Percentiles rank a stretch among this genome's conserved stretches.
phyloP scores from a whole-genome alignment of 2,329 filamentous ascomycete species.

The Myriangium duriaei region DNA sequence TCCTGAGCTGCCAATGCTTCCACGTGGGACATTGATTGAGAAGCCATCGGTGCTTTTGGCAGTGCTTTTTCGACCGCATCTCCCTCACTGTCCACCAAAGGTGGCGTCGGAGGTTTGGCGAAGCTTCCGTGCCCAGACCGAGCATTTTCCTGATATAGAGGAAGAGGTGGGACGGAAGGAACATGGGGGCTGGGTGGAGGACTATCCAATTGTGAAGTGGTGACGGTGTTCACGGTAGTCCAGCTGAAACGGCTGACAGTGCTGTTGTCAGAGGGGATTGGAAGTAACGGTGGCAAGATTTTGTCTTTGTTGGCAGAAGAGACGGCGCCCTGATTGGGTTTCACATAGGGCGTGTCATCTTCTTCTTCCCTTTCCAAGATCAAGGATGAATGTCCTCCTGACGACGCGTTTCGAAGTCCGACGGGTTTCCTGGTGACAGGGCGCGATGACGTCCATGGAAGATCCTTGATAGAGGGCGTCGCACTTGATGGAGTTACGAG shows the following conservation, averaged over 20 bases:
- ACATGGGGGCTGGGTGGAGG: slow-evolving; percentile 30
- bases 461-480: not conserved
- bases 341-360: not conserved
- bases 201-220: slow-evolving; percentile 28
- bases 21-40: slow-evolving; percentile 35
- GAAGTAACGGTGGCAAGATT: not conserved
- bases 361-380: not conserved
- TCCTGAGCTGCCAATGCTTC: slow-evolving; percentile 54
- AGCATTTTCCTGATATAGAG: not conserved
- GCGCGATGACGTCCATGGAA: not conserved
- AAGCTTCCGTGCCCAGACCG: not conserved
- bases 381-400: not conserved
- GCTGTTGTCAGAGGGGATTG: not conserved
- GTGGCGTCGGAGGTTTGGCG: slow-evolving; percentile 8
- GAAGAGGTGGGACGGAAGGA: slow-evolving; percentile 16
- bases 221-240: slow-evolving; percentile 28
- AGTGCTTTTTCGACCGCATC: slow-evolving; percentile 13
- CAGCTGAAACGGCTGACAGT: slow-evolving; percentile 28
- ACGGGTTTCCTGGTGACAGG: slow-evolving; percentile 5
- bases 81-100: slow-evolving; percentile 3
- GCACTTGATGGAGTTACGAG: slow-evolving; percentile 3
- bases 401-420: not conserved
- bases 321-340: not conserved
- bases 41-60: slow-evolving; percentile 30
- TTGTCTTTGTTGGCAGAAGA: slow-evolving; percentile 14